phyloP scores from a whole-genome alignment of 495 filamentous ascomycete genomes.

The Chaetomium fimeti region DNA sequence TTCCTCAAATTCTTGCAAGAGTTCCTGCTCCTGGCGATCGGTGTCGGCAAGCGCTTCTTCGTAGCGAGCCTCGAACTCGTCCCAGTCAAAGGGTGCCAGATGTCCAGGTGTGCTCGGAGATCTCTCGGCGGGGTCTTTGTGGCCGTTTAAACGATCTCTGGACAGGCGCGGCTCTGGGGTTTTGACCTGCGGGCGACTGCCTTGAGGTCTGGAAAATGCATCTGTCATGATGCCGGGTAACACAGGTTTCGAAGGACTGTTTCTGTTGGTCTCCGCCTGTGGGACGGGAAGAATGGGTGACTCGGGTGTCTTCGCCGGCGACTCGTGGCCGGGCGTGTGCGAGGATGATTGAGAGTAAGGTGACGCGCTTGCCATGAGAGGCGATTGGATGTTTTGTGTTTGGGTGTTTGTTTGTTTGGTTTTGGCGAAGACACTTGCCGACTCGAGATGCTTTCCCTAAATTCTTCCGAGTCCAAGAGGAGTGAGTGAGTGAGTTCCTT shows the following conservation, averaged over 20 bases:
- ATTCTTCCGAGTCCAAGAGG: neutral
- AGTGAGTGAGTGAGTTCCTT: neutral
- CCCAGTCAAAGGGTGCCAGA: conserved; percentile 60
- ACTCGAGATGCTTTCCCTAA: neutral
- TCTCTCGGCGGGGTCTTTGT: conserved; percentile 26
- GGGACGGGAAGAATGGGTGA: conserved; percentile 28
- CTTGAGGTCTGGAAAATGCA: conserved; percentile 21
- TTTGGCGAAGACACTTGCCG: neutral
- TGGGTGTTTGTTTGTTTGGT: neutral
- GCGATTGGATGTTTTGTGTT: conserved; percentile 2
- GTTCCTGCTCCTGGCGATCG: conserved; percentile 56
- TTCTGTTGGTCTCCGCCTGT: conserved; percentile 18
- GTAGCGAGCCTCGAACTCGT: conserved; percentile 64
- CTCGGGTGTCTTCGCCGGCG: conserved; percentile 21
- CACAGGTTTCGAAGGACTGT: conserved; percentile 13
- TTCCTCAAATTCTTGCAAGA: conserved; percentile 62
- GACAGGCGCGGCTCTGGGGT: conserved; percentile 39
- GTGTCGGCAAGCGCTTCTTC: conserved; percentile 58
- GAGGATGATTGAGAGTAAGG: conserved; percentile 21
- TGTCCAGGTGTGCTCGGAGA: conserved; percentile 48
- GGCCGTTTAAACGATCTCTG: conserved; percentile 32
- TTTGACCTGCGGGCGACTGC: conserved; percentile 29
- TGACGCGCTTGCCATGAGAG: conserved; percentile 29
- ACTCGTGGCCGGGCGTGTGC: conserved; percentile 18
- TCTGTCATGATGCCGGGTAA: conserved; percentile 28